Evolutionary conservation across 768 basidiomycete genomes (phyloP).

Genomic region (Amanita molliuscula): DNA sequence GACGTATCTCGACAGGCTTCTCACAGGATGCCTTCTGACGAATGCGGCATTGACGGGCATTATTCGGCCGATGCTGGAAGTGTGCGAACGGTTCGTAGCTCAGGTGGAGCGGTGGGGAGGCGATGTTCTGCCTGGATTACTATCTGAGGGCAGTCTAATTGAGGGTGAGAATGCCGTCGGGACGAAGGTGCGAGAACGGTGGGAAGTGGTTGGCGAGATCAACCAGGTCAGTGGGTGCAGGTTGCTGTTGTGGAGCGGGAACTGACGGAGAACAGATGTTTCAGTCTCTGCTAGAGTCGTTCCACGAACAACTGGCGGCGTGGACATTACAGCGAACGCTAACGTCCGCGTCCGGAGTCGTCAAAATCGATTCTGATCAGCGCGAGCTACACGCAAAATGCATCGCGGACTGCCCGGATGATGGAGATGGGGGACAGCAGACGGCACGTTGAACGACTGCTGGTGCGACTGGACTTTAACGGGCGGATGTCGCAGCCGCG

Average conservation of each 20-base stretch:
- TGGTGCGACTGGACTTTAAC: slow-evolving; percentile 81
- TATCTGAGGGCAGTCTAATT: slow-evolving; percentile 71
- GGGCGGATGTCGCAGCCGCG: slow-evolving; percentile 54
- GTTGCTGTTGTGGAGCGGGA: not conserved
- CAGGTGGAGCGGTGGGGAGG: slow-evolving; percentile 91
- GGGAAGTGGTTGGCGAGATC: slow-evolving; percentile 60
- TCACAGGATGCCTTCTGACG: slow-evolving; percentile 71
- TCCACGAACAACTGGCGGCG: slow-evolving; percentile 71
- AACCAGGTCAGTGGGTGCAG: slow-evolving; percentile 51
- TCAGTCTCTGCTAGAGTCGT: slow-evolving; percentile 54
- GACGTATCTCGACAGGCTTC: slow-evolving; percentile 67
- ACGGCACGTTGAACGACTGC: slow-evolving; percentile 71
- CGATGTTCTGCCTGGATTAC: slow-evolving; percentile 73
- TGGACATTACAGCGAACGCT: slow-evolving; percentile 73
- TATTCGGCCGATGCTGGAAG: slow-evolving; percentile 65
- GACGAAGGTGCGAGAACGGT: slow-evolving; percentile 61
- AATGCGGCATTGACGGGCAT: slow-evolving; percentile 51
- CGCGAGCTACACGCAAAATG: slow-evolving; percentile 42
- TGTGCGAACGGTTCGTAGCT: slow-evolving; percentile 81
- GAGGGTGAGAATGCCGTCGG: slow-evolving; percentile 55
- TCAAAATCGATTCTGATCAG: slow-evolving; percentile 65
- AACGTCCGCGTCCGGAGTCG: slow-evolving; percentile 49
- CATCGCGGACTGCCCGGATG: slow-evolving; percentile 38
- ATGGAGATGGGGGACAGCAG: slow-evolving; percentile 57
- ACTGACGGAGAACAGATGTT: slow-evolving; percentile 38